Evolutionary conservation across 2,329 filamentous ascomycete genomes (phyloP).

Genomic region (Claviceps digitariae): DNA sequence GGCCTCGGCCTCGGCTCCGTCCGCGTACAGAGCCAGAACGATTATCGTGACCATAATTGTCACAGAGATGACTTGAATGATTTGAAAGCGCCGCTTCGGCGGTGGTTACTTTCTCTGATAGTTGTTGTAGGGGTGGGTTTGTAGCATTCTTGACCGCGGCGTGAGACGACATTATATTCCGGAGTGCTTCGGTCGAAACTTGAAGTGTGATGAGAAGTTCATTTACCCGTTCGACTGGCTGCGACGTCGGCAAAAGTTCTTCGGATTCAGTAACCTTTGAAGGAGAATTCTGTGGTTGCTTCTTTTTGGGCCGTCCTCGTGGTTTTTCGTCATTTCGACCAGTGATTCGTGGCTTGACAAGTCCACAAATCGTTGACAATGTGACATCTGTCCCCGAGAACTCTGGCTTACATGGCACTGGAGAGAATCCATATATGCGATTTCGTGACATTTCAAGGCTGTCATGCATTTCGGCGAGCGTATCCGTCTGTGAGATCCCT

Average conservation of each 20-base stretch:
- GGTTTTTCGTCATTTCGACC: background rate
- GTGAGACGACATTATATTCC: background rate
- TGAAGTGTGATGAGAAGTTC: conserved; percentile 1
- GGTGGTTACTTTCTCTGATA: background rate
- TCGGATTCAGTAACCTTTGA: background rate
- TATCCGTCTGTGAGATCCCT: background rate
- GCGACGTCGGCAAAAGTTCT: background rate
- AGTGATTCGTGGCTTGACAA: background rate
- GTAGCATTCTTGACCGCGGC: background rate
- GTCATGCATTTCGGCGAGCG: background rate
- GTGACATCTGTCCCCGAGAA: background rate
- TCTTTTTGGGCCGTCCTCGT: conserved; percentile 2
- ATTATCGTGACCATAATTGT: background rate
- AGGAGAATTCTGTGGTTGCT: background rate
- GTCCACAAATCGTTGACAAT: background rate
- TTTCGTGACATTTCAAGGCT: conserved; percentile 2
- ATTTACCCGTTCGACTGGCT: background rate
- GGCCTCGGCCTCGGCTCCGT: conserved; percentile 5
- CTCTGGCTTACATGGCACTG: background rate
- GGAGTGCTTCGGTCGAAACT: conserved; percentile 1
- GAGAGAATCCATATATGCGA: conserved; percentile 6
- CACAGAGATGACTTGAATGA: background rate
- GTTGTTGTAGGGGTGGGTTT: background rate
- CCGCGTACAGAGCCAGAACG: background rate
- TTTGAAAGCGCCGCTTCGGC: background rate